phyloP scores from a whole-genome alignment of 768 basidiomycete species.

The Hericium erinaceus region DNA sequence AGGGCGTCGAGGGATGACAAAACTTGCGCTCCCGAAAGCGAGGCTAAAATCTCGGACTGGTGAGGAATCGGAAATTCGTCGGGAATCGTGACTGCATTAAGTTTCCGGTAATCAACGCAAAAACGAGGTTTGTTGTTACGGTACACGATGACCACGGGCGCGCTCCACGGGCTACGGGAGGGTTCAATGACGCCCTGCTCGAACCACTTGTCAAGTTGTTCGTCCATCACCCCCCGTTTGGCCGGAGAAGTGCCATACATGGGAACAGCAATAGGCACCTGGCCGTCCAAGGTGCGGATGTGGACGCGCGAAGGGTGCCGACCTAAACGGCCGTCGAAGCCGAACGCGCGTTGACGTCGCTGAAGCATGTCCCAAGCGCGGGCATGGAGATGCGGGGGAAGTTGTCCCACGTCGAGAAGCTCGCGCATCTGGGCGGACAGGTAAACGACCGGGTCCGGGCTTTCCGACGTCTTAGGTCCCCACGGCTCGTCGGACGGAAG shows the following conservation, averaged over 20 bases:
- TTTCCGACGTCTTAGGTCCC: constrained; percentile 1
- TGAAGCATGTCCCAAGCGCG: constrained; percentile 2
- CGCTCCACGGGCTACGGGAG: not conserved
- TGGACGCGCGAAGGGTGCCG: not conserved
- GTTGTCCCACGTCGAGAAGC: constrained; percentile 1
- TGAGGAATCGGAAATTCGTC: constrained; percentile 23
- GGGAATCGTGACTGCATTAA: constrained; percentile 5
- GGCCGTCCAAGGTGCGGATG: not conserved
- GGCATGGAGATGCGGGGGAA: not conserved
- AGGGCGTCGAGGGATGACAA: constrained; percentile 28
- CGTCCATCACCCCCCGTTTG: not conserved
- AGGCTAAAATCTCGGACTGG: constrained; percentile 17
- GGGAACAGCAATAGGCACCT: not conserved
- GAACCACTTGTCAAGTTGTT: not conserved
- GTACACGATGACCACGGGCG: constrained; percentile 14
- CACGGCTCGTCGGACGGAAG: not conserved
- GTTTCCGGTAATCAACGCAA: not conserved
- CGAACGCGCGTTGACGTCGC: not conserved
- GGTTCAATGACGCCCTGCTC: not conserved
- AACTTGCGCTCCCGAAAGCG: constrained; percentile 13
- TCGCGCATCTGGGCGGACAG: not conserved
- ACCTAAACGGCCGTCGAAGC: not conserved
- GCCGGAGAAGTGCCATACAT: not conserved
- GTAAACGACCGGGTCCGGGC: not conserved
- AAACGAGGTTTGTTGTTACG: constrained; percentile 10